Evolutionary conservation across 345 rosid species (phyloP), one percentile per base, ranked within the genome.

Genomic region (Gossypium australe): DNA sequence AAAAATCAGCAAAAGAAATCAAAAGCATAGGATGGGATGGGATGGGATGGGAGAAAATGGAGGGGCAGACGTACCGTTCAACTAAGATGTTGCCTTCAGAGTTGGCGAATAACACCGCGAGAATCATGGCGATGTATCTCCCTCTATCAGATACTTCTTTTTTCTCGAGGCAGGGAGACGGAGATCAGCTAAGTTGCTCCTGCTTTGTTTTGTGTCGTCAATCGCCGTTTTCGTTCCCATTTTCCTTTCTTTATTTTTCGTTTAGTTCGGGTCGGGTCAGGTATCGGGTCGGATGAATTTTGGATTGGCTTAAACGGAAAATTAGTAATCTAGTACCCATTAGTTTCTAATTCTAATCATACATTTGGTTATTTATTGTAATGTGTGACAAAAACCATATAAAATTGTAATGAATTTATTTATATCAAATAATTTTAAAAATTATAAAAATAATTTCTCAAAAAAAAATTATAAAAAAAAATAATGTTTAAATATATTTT

Each of bases 51-150:
- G 41, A 47, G 12, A 24, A 48, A 38, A 13, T 8, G 4, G 67
- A 71, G 0, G 38, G 29, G 62, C 17, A 34, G 62, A 70, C 75
- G 0, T 57, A 89, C 96, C 96, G 76, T 81, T 90, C 96, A 79
- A 89, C 85, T 13, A 89, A 78, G 57, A 90, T 90, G 82, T 90
- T 90, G 41, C 93, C 93, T 47, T 81, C 92, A 57, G 90, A 84
- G 27, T 89, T 90, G 9, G 90, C 87, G 74, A 90, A 89, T 76
- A 90, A 82, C 51, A 87, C 78, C 2, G 96, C 96, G 7, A 90
- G 89, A 67, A 89, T 86, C 93, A 89, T 90, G 75, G 16, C 48
- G 73, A 69, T 72, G 14, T 57, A 8, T 8, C 25, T 14, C 9
- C 55, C 49, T 71, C 22, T 34, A 45, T 38, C 48, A 0, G 45